Evolutionary conservation across 371 early-diverging fungal species (phyloP).

Genomic region (Syncephalis plumigaleata): DNA sequence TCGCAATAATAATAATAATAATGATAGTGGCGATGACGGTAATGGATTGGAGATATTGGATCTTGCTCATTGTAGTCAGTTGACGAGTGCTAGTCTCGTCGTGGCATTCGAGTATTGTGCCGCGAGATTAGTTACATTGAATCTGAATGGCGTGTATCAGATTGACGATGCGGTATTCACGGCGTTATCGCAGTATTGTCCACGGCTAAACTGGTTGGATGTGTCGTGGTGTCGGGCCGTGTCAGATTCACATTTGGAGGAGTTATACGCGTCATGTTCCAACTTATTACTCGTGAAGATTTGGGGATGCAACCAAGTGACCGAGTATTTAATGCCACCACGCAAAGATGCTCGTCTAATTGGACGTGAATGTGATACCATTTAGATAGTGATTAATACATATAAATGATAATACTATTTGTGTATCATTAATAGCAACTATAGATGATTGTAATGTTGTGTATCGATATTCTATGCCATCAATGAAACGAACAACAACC

Average conservation of each 20-base stretch:
- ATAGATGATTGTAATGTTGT: no score
- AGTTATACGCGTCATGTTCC: background rate
- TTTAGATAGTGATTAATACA: background rate
- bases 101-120: background rate
- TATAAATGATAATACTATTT: no score
- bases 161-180: background rate
- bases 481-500: no score
- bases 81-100: background rate
- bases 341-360: background rate
- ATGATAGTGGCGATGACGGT: background rate
- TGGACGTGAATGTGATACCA: constrained; percentile 5
- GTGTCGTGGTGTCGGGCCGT: constrained; percentile 1
- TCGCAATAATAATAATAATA: no score
- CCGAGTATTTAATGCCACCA: background rate
- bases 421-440: no score
- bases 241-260: background rate
- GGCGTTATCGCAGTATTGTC: background rate
- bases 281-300: background rate
- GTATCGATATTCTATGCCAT: no score
- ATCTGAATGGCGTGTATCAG: background rate
- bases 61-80: background rate
- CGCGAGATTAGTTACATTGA: background rate
- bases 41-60: background rate
- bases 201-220: background rate
- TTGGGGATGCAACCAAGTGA: constrained; percentile 3